Evolutionary conservation across 306 rosid species (phyloP).

Genomic region (Lathyrus sativus): DNA sequence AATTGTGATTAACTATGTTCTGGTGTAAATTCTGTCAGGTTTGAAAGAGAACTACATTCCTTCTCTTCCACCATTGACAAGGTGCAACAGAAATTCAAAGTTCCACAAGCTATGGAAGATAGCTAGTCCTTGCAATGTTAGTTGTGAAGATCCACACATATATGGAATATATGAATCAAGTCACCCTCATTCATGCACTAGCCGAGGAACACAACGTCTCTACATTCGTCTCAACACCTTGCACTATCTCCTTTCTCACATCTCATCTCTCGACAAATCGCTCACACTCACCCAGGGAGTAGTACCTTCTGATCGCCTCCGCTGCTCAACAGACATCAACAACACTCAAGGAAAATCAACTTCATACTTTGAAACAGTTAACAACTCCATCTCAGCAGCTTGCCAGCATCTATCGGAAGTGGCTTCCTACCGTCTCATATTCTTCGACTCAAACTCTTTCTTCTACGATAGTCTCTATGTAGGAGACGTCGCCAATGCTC

Average conservation of each 20-base stretch:
- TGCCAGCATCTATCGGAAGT: conserved; percentile 79
- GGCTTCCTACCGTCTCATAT: conserved; percentile 77
- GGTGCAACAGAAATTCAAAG: conserved; percentile 79
- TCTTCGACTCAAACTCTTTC: conserved; percentile 66
- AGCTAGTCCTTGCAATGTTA: conserved; percentile 69
- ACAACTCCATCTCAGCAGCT: conserved; percentile 51
- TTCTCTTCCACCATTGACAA: conserved; percentile 79
- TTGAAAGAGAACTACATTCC: conserved; percentile 80
- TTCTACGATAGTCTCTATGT: conserved; percentile 69
- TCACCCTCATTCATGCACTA: conserved; percentile 75
- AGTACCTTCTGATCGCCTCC: conserved; percentile 44
- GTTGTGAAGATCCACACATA: conserved; percentile 56
- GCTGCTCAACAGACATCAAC: conserved; percentile 3
- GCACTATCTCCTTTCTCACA: conserved; percentile 59
- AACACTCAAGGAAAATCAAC: conserved; percentile 34
- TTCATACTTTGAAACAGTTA: conserved; percentile 66
- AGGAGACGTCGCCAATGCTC: conserved; percentile 56
- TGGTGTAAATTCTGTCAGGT: conserved; percentile 44
- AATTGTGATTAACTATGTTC: neutral
- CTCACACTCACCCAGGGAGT: conserved; percentile 55
- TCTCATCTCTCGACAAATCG: conserved; percentile 63
- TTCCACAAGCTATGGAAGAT: conserved; percentile 71
- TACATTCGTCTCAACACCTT: conserved; percentile 92
- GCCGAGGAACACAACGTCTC: conserved; percentile 93
- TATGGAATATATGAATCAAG: conserved; percentile 48